These are phyloP conservation scores for Excoecaria agallocha DNA, from an alignment of 345 rosid genomes.

Conservation along the genomic window DNA sequence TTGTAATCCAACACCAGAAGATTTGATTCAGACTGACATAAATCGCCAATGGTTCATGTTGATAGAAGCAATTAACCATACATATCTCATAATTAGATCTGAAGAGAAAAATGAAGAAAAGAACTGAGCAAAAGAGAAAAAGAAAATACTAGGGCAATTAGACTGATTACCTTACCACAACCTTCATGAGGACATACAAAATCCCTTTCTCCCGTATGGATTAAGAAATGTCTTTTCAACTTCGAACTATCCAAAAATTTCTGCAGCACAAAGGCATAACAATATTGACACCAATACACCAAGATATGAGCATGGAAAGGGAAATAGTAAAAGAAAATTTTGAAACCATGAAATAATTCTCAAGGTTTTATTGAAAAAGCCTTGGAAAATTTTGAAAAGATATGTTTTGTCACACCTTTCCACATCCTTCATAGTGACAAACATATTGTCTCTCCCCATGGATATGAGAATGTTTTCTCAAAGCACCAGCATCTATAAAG, in stretches of 20 bases:
- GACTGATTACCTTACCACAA: constrained; percentile 87
- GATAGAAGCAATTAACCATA: not conserved
- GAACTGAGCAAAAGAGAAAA: not conserved
- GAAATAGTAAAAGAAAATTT: not conserved
- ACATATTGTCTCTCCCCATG: constrained; percentile 93
- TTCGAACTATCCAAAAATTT: constrained; percentile 98
- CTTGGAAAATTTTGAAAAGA: not conserved
- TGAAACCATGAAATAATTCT: not conserved
- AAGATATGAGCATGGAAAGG: constrained; percentile 13
- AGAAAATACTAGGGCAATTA: constrained; percentile 3
- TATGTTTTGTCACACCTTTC: constrained; percentile 53
- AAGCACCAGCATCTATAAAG: constrained; percentile 87
- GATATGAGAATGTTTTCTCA: constrained; percentile 93
- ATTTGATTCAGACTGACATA: not conserved
- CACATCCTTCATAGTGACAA: constrained; percentile 76
- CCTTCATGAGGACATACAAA: constrained; percentile 91
- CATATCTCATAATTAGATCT: not conserved
- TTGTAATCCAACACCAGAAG: not conserved
- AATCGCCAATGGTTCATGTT: not conserved
- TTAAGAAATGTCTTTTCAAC: constrained; percentile 88
- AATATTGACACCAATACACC: not conserved
- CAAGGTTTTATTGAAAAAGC: not conserved
- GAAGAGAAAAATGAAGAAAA: not conserved
- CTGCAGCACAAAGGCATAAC: constrained; percentile 45
- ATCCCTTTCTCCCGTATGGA: constrained; percentile 89